Evolutionary conservation across 345 rosid species (phyloP).

Genomic region (Aegle marmelos): DNA sequence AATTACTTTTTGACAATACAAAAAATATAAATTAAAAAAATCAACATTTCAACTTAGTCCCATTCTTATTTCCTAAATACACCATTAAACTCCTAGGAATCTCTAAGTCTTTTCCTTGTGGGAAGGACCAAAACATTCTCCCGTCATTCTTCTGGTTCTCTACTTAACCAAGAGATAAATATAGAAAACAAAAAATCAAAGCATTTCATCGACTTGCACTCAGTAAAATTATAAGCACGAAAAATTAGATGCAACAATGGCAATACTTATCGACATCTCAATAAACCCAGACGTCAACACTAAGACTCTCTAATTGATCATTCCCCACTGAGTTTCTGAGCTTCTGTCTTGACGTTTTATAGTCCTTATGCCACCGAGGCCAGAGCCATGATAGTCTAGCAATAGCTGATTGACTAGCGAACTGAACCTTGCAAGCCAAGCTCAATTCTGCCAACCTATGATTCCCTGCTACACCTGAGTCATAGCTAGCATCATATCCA

Average conservation of each 20-base stretch:
- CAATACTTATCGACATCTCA: constrained; percentile 16
- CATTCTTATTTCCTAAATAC: too few species aligned
- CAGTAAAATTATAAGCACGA: background rate
- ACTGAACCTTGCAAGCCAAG: constrained; percentile 41
- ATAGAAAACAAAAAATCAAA: background rate
- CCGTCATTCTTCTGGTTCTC: background rate
- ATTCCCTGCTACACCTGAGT: constrained; percentile 15
- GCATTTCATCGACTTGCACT: background rate
- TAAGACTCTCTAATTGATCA: constrained; percentile 22
- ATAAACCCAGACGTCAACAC: constrained; percentile 31
- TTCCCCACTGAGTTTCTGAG: constrained; percentile 13
- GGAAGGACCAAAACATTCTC: background rate
- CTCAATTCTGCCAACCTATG: constrained; percentile 33
- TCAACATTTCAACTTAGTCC: too few species aligned
- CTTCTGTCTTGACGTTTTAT: constrained; percentile 26
- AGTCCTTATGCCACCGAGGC: constrained; percentile 21
- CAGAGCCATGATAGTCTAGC: constrained; percentile 35
- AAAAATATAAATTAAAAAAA: too few species aligned
- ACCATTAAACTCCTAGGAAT: too few species aligned
- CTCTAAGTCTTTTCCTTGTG: too few species aligned
- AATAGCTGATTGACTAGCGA: constrained; percentile 40
- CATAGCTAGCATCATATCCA: constrained; percentile 40
- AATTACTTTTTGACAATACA: too few species aligned
- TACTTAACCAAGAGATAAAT: background rate
- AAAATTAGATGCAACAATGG: background rate